These are phyloP conservation scores for Caulochytrium protostelioides DNA, from an alignment of 371 early-diverging fungal genomes.

Conservation along the genomic window DNA sequence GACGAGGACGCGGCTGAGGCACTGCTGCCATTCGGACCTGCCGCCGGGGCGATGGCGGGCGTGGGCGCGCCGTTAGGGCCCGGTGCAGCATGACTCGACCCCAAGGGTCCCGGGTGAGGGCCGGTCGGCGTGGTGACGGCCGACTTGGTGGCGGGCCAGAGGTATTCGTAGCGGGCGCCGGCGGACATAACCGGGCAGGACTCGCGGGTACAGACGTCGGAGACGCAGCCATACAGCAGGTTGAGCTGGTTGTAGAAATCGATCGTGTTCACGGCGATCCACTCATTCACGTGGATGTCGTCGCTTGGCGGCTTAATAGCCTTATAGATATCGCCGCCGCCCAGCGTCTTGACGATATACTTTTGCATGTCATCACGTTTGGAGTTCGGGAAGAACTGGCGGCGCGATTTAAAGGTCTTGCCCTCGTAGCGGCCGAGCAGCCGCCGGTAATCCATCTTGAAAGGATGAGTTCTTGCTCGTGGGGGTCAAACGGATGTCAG, in stretches of 20 bases:
- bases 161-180: slow-evolving; percentile 58
- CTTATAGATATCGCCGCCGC: slow-evolving; percentile 5
- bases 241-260: slow-evolving; percentile 80
- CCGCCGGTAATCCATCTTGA: no score
- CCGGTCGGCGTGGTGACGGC: no score
- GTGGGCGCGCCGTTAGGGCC: no score
- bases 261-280: slow-evolving; percentile 76
- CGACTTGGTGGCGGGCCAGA: slow-evolving; percentile 64
- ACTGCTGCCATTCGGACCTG: neutral
- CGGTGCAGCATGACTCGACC: no score
- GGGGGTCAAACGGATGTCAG: no score
- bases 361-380: slow-evolving; percentile 9
- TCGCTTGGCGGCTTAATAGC: slow-evolving; percentile 55
- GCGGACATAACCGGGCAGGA: slow-evolving; percentile 67
- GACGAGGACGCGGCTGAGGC: no score
- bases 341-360: slow-evolving; percentile 15
- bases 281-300: slow-evolving; percentile 63
- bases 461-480: no score
- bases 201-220: slow-evolving; percentile 60
- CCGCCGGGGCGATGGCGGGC: no score
- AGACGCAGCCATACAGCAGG: slow-evolving; percentile 67
- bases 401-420: slow-evolving; percentile 5
- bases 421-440: no score
- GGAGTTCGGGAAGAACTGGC: slow-evolving; percentile 6
- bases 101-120: no score